phyloP scores from a whole-genome alignment of 192 early-diverging fungal genomes.

The Rhizophagus sp. region DNA sequence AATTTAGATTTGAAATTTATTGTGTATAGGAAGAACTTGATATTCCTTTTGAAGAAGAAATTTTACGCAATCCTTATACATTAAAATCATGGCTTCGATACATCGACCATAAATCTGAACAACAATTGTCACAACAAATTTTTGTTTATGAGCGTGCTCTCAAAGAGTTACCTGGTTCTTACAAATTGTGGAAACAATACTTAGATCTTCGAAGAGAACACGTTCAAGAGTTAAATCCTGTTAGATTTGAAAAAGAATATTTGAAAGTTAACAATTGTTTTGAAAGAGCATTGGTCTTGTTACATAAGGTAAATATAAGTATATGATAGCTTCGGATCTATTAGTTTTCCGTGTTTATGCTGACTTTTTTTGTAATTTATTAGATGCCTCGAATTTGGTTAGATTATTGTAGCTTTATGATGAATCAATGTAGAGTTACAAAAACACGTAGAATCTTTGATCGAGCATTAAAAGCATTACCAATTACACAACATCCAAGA shows the following conservation, averaged over 20 bases:
- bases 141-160: conserved; percentile 90
- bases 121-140: conserved; percentile 46
- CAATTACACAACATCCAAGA: conserved; percentile 89
- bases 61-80: conserved; percentile 64
- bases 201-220: conserved; percentile 64
- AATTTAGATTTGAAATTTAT: background rate
- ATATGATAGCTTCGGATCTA: background rate
- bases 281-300: conserved; percentile 83
- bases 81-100: conserved; percentile 88
- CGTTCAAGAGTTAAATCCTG: conserved; percentile 53
- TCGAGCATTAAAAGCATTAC: conserved; percentile 81
- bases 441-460: conserved; percentile 85
- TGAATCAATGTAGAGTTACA: conserved; percentile 69
- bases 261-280: conserved; percentile 73
- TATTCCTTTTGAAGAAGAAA: conserved; percentile 70
- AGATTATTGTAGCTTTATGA: conserved; percentile 70
- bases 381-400: conserved; percentile 94
- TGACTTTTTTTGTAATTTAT: conserved; percentile 4
- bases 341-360: background rate
- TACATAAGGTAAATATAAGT: conserved; percentile 71
- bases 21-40: conserved; percentile 54
- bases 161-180: conserved; percentile 85
- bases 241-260: conserved; percentile 62
- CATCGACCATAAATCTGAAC: conserved; percentile 77
- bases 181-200: conserved; percentile 94